Conservation (phyloP, 225 moss, liverwort and hornwort genomes). For the Sphagnum tenellum region DNA sequence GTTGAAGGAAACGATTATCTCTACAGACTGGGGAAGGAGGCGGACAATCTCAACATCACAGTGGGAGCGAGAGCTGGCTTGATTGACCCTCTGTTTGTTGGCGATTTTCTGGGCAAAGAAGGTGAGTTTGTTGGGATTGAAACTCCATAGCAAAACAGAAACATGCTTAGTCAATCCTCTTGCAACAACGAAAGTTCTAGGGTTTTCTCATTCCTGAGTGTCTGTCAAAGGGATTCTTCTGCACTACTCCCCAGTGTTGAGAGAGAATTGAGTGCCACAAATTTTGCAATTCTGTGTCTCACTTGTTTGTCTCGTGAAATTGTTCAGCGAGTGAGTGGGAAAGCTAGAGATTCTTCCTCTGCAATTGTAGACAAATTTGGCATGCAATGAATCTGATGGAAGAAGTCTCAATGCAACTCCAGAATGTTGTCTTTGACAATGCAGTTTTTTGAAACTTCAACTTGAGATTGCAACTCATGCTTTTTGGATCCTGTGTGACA, state of each 20-base stretch:
- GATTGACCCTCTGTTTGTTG: conserved; percentile 65
- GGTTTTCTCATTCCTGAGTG: too few relatives aligned
- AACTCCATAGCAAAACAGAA: not conserved
- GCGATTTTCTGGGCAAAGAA: conserved; percentile 82
- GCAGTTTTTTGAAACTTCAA: too few relatives aligned
- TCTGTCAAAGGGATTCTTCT: too few relatives aligned
- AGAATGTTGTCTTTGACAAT: too few relatives aligned
- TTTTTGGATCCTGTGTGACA: not conserved
- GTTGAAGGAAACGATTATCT: conserved; percentile 79
- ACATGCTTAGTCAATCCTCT: too few relatives aligned
- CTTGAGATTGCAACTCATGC: too few relatives aligned
- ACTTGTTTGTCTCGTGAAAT: not conserved
- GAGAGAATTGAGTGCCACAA: too few relatives aligned
- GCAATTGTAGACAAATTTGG: not conserved
- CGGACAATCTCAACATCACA: conserved; percentile 75
- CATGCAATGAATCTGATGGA: not conserved
- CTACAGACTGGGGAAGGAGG: conserved; percentile 74
- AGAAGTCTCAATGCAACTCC: not conserved
- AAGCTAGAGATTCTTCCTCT: not conserved
- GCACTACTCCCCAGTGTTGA: too few relatives aligned
- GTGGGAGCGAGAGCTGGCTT: conserved; percentile 74
- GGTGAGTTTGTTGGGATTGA: conserved; percentile 13
- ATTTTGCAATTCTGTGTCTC: too few relatives aligned
- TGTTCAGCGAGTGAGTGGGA: not conserved
- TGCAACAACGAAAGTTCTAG: too few relatives aligned